These are phyloP conservation scores for Fusarium nygamai DNA, from an alignment of 2,329 filamentous ascomycete genomes.

Conservation along the genomic window DNA sequence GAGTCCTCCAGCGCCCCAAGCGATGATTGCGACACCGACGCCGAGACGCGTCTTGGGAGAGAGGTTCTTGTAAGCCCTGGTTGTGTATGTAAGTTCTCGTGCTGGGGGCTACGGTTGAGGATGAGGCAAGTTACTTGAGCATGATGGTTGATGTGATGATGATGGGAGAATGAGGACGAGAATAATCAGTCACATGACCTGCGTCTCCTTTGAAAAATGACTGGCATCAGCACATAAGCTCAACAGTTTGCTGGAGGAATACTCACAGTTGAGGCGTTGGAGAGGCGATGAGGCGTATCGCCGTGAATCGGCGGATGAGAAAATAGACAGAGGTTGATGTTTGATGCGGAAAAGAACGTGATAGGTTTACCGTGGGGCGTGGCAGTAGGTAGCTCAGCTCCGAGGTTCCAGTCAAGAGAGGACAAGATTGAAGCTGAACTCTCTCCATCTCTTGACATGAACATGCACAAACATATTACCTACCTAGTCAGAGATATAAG, in stretches of 20 bases:
- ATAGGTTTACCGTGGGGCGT: slow-evolving; percentile 11
- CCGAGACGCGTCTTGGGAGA: slow-evolving; percentile 74
- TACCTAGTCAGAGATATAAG: background rate
- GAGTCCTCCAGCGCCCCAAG: slow-evolving; percentile 80
- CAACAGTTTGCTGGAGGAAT: background rate
- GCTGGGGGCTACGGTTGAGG: background rate
- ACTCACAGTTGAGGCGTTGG: background rate
- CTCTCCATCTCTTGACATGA: background rate
- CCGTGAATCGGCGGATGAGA: background rate
- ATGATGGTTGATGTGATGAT: slow-evolving; percentile 17
- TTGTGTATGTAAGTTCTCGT: background rate
- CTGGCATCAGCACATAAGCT: background rate
- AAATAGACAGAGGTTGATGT: slow-evolving; percentile 11
- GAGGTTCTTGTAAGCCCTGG: slow-evolving; percentile 76
- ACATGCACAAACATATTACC: background rate
- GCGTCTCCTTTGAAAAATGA: background rate
- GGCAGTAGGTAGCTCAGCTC: background rate
- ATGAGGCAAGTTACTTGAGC: slow-evolving; percentile 31
- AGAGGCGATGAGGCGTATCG: background rate
- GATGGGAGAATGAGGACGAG: background rate
- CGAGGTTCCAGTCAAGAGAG: background rate
- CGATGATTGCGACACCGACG: slow-evolving; percentile 78
- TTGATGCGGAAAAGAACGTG: slow-evolving; percentile 3
- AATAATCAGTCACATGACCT: slow-evolving; percentile 5
- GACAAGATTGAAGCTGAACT: background rate